Percentiles rank a stretch among this genome's conserved stretches.
phyloP scores from a whole-genome alignment of 2,329 filamentous ascomycete genomes.

The Zasmidium cellare region DNA sequence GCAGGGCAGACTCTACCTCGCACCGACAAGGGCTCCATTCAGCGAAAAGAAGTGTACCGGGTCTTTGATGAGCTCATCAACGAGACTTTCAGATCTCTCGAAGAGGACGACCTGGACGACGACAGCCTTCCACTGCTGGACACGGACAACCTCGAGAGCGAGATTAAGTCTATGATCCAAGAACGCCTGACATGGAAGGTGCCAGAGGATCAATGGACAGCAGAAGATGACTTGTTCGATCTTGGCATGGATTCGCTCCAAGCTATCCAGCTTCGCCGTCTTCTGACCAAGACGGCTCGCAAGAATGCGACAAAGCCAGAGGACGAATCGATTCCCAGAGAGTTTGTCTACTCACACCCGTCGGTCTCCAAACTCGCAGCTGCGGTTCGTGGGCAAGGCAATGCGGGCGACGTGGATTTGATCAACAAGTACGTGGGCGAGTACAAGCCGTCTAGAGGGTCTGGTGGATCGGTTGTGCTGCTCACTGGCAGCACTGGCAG shows the following conservation, averaged over 20 bases:
- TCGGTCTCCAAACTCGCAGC: not conserved
- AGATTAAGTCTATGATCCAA: not conserved
- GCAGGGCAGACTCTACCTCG: not conserved
- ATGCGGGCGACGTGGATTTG: not conserved
- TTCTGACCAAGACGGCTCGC: not conserved
- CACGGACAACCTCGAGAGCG: not conserved
- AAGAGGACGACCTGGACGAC: not conserved
- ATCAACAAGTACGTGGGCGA: not conserved
- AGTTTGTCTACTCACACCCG: not conserved
- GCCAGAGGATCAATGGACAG: not conserved
- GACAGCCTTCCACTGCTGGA: not conserved
- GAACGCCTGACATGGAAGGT: not conserved
- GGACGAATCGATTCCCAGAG: not conserved
- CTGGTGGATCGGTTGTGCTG: conserved; percentile 18
- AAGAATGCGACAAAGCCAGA: not conserved
- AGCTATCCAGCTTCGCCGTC: not conserved
- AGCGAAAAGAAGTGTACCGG: not conserved
- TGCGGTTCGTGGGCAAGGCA: not conserved
- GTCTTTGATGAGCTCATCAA: not conserved
- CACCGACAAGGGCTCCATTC: not conserved
- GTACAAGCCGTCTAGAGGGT: not conserved
- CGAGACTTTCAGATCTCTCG: not conserved
- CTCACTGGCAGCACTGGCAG: conserved; percentile 38
- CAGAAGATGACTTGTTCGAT: not conserved
- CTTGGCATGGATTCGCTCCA: conserved; percentile 1